Evolutionary conservation across 2,329 filamentous ascomycete species (phyloP), one percentile per base, ranked within the genome.

Genomic region (Sordariomycetes sp.): DNA sequence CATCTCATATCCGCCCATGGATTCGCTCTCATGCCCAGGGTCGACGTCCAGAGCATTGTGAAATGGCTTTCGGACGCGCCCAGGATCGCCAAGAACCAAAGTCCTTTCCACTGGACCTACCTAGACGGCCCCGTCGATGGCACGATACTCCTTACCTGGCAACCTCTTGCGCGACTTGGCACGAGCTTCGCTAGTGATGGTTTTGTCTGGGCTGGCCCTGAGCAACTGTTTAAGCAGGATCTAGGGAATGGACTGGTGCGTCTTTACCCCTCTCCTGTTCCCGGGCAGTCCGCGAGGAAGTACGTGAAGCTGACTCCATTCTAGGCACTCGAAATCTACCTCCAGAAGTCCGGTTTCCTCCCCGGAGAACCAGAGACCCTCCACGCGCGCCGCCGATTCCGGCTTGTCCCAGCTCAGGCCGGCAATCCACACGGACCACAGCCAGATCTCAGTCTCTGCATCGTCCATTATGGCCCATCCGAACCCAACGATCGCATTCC

Each of bases 81-180:
- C 10, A 87, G 89, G 68, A 88, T 96, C 61, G 88, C 92, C 64
- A 89, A 90, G 71, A 88, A 95, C 67, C 79, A 86, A 62, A 87
- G 91, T 54, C 84, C 93, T 2, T 92, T 99, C 79, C 89, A 87
- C 73, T 99, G 93, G 93, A 92, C 88, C 53, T 96, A 93, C 70
- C 82, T 97, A 59, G 85, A 94, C 65, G 82, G 85, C 57, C 93
- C 93, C 12, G 80, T 80, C 57, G 90, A 96, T 71, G 91, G 91
- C 59, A 87, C 86, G 10, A 81, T 96, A 52, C 82, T 94, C 68
- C 78, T 97, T 62, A 88, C 88, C 57, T 97, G 93, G 93, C 91
- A 97, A 70, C 88, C 93, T 2, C 77, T 88, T 57, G 80, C 86
- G 65, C 82, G 86, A 59, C 72, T 89, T 58, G 83, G 82, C 3